Conservation (phyloP, 441 rosid genomes). For the Viola pubescens region DNA sequence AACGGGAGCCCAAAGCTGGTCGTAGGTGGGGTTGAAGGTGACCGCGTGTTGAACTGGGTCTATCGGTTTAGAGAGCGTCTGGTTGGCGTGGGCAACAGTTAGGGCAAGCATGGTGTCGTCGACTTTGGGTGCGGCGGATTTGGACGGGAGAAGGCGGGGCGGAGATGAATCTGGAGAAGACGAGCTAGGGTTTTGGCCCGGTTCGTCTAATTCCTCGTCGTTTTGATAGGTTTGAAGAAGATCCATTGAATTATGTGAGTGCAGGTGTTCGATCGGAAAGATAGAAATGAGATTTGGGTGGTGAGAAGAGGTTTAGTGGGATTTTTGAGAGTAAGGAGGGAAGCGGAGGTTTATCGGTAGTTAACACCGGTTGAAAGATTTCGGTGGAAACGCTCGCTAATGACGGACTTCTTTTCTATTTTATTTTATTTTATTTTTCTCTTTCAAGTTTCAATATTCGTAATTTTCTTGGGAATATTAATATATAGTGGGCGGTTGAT, state of each 20-base stretch:
- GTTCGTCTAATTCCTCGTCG: constrained; percentile 27
- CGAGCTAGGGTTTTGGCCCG: constrained; percentile 22
- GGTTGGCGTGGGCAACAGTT: constrained; percentile 54
- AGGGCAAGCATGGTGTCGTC: constrained; percentile 88
- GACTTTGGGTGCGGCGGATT: constrained; percentile 84
- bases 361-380: background rate
- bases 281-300: background rate
- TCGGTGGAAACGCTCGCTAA: too few species aligned
- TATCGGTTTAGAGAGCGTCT: constrained; percentile 53
- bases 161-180: constrained; percentile 83
- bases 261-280: background rate
- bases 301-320: background rate
- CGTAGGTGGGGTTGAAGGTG: constrained; percentile 73
- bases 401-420: background rate
- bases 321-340: background rate
- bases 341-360: background rate
- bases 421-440: too few species aligned
- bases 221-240: constrained; percentile 45
- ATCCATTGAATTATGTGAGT: constrained; percentile 34
- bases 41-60: constrained; percentile 78
- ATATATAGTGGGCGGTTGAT: background rate
- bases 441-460: too few species aligned
- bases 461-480: background rate
- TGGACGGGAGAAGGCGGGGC: constrained; percentile 58
- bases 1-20: constrained; percentile 96